Base-by-base conservation (phyloP, 805 yeast species). In the Lipomyces japonicus region DNA sequence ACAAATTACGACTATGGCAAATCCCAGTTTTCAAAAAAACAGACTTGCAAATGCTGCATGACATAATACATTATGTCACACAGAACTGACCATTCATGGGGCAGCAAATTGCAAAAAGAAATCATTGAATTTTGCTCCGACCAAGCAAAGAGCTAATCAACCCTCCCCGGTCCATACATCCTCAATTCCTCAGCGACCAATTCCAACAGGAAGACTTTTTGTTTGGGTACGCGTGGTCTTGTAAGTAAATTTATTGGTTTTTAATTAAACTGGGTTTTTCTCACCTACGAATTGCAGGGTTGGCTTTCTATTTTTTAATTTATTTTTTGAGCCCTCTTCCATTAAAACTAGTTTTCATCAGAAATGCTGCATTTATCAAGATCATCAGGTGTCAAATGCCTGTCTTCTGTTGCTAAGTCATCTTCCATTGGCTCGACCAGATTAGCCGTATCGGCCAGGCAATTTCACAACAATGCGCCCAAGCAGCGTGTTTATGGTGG, bases 401-500 rank as follows among this genome's bases (percentile, higher is more conserved):
- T 39, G 48, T 18, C 42, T 10, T 14, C 39, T 6, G 30, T 24
- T 28, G 34, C 35, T 10, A 22, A 19, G n/a, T 1, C 32, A 14
- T 28, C 43, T 7, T 2, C 12, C 14, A 7, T 21, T 16, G 18
- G 31, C 21, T 24, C 14, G 19, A 21, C 30, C 6, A 10, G 26
- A 5, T 19, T 28, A 9, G 26, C 23, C n/a, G 42, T n/a, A n/a
- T 10, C 50, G 10, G 26, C 19, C 7, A 22, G 50, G 23, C 9
- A 26, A 4, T 26, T 19, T 23, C 23, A 25, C 26, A 71, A 80
- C 38, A 70, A 64, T 42, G 75, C 78, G 37, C 76, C 75, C 51
- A 71, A 74, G 43, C 67, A 24, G 32, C 53, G 84, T 53, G 69
- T 72, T 37, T 78, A 80, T 63, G 95, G 95, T 28, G 91, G 90